Conservation (phyloP, 1,284 basidiomycete species). For the Ganoderma lucidum region DNA sequence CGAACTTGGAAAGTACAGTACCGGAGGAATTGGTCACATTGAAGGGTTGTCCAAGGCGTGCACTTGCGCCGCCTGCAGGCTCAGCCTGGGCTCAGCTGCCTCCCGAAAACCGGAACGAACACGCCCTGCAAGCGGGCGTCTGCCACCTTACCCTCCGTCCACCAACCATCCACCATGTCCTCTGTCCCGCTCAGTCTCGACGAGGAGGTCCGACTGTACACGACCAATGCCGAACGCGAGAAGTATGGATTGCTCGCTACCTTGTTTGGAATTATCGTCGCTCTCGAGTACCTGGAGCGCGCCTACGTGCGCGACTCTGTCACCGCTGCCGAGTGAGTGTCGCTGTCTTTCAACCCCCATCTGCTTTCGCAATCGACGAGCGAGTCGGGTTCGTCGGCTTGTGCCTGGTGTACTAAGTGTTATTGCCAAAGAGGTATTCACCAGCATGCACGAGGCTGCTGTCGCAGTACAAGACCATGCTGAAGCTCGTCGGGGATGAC, state of each 20-base stretch:
- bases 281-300: slow-evolving; percentile 93
- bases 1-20: too few species aligned
- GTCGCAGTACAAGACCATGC: slow-evolving; percentile 96
- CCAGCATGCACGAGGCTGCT: slow-evolving; percentile 93
- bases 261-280: slow-evolving; percentile 90
- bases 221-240: slow-evolving; percentile 90
- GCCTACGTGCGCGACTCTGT: slow-evolving; percentile 96
- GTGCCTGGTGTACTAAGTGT: slow-evolving; percentile 27
- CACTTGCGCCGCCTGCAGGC: too few species aligned
- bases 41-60: too few species aligned
- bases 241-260: slow-evolving; percentile 90
- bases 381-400: too few species aligned
- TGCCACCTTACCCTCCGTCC: not conserved
- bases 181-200: slow-evolving; percentile 65
- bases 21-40: too few species aligned
- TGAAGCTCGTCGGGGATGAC: slow-evolving; percentile 90
- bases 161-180: slow-evolving; percentile 40
- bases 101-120: not conserved
- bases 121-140: not conserved
- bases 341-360: slow-evolving; percentile 8
- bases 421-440: slow-evolving; percentile 81
- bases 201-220: slow-evolving; percentile 92
- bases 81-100: too few species aligned
- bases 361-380: not conserved
- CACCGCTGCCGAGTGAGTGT: slow-evolving; percentile 85